phyloP scores from a whole-genome alignment of 2,329 filamentous ascomycete genomes.

The Rosellinia necatrix region DNA sequence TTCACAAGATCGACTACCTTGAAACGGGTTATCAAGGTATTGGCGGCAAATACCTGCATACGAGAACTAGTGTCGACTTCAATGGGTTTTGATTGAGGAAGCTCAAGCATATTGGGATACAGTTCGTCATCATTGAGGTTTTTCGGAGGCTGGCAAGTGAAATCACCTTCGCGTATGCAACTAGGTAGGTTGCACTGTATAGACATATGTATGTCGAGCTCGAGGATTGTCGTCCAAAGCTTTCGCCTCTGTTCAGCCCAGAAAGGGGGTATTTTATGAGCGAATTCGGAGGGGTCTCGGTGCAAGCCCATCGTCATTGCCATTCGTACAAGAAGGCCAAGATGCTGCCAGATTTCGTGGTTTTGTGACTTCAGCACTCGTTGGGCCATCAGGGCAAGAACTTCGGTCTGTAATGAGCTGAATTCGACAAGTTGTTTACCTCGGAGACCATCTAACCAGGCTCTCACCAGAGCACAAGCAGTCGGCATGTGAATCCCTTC shows the following conservation, averaged over 20 bases:
- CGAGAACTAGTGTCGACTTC: constrained; percentile 59
- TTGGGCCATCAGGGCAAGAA: constrained; percentile 58
- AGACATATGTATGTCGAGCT: constrained; percentile 61
- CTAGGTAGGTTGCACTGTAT: constrained; percentile 57
- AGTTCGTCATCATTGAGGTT: constrained; percentile 60
- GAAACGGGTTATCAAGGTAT: constrained; percentile 55
- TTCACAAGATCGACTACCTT: constrained; percentile 56
- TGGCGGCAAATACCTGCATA: constrained; percentile 58
- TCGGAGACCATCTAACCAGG: constrained; percentile 57
- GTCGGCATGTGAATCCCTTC: constrained; percentile 63
- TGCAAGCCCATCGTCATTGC: constrained; percentile 65
- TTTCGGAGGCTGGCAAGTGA: constrained; percentile 56
- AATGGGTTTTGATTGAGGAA: constrained; percentile 55
- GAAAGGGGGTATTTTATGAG: constrained; percentile 53
- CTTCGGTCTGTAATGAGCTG: constrained; percentile 51
- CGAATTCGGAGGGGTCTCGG: constrained; percentile 59
- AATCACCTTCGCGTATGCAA: constrained; percentile 57
- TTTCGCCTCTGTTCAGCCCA: constrained; percentile 58
- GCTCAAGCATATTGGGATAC: constrained; percentile 51
- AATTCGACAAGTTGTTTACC: constrained; percentile 59
- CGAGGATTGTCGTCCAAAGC: constrained; percentile 61
- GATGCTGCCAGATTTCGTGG: constrained; percentile 58
- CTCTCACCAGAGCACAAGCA: constrained; percentile 58
- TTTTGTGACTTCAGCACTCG: constrained; percentile 54
- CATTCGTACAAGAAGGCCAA: constrained; percentile 60